phyloP scores from a whole-genome alignment of 805 yeast genomes.

The Candida alai region DNA sequence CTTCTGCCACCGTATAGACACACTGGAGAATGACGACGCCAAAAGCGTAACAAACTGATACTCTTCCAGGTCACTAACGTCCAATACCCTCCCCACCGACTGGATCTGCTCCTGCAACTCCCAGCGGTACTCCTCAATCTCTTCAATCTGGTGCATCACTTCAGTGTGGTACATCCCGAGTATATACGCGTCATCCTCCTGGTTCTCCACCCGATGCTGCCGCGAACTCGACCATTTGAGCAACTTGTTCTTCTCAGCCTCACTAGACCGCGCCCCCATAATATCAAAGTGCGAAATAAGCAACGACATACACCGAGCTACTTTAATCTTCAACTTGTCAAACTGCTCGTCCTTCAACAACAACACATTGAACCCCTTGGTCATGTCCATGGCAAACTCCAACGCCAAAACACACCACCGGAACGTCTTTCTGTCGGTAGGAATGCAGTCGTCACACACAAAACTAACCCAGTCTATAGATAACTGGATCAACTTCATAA shows the following conservation, averaged over 20 bases:
- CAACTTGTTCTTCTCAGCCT: slow-evolving; percentile 53
- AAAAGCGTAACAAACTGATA: slow-evolving; percentile 81
- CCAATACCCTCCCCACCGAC: slow-evolving; percentile 82
- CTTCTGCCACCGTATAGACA: slow-evolving; percentile 96
- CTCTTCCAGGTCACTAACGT: slow-evolving; percentile 80
- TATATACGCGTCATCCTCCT: slow-evolving; percentile 34
- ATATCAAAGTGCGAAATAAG: slow-evolving; percentile 94
- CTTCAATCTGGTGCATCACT: slow-evolving; percentile 60
- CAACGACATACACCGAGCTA: slow-evolving; percentile 91
- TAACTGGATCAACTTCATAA: slow-evolving; percentile 66
- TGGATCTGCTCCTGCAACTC: slow-evolving; percentile 37
- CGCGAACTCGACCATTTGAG: slow-evolving; percentile 50
- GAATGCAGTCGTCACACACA: slow-evolving; percentile 90
- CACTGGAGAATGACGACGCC: slow-evolving; percentile 84
- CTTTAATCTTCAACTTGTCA: slow-evolving; percentile 65
- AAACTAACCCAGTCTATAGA: slow-evolving; percentile 91
- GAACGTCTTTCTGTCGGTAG: slow-evolving; percentile 86
- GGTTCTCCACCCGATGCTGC: slow-evolving; percentile 45
- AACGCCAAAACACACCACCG: slow-evolving; percentile 95
- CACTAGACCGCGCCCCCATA: slow-evolving; percentile 94
- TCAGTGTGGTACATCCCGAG: slow-evolving; percentile 57
- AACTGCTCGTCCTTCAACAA: slow-evolving; percentile 78
- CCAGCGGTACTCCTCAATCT: slow-evolving; percentile 56
- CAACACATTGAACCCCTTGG: slow-evolving; percentile 83
- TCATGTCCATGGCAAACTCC: slow-evolving; percentile 94